These are phyloP conservation scores for Bathelium albidoporum DNA, from an alignment of 495 filamentous ascomycete species.

Conservation along the genomic window DNA sequence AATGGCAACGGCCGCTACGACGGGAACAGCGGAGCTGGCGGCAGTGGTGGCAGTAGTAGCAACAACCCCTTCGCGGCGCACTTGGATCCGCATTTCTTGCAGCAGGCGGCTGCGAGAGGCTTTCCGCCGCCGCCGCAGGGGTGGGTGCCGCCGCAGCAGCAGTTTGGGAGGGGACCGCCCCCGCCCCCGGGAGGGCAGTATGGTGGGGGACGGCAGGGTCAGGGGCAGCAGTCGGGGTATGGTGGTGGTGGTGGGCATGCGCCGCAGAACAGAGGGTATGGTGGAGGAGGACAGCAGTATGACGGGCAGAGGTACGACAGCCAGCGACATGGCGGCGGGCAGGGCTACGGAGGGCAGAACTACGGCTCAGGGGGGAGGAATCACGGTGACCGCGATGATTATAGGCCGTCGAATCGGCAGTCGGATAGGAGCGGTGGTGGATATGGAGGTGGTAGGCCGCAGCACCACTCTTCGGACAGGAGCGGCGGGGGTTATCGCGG, in stretches of 20 bases:
- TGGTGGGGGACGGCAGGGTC: background rate
- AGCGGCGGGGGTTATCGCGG: background rate
- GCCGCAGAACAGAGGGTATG: background rate
- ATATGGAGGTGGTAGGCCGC: background rate
- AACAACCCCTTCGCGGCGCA: background rate
- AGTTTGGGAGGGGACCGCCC: constrained; percentile 1
- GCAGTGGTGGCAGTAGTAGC: no score
- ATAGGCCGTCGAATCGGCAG: background rate
- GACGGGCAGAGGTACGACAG: constrained; percentile 5
- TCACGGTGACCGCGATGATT: background rate
- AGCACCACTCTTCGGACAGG: background rate
- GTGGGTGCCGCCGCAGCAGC: constrained; percentile 7
- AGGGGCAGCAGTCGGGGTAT: background rate
- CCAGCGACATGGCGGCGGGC: constrained; percentile 2
- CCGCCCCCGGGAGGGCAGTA: background rate
- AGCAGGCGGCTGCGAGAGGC: constrained; percentile 16
- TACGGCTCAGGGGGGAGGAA: background rate
- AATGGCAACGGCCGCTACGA: constrained; percentile 13
- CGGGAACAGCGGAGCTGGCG: no score
- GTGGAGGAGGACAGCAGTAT: background rate
- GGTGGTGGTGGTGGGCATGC: constrained; percentile 8
- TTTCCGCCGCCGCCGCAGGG: constrained; percentile 16
- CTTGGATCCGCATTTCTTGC: constrained; percentile 15
- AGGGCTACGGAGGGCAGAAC: constrained; percentile 1
- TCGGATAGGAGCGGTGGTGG: background rate